Base-by-base conservation (phyloP, 805 yeast species). In the Nakazawaea ernobii region DNA sequence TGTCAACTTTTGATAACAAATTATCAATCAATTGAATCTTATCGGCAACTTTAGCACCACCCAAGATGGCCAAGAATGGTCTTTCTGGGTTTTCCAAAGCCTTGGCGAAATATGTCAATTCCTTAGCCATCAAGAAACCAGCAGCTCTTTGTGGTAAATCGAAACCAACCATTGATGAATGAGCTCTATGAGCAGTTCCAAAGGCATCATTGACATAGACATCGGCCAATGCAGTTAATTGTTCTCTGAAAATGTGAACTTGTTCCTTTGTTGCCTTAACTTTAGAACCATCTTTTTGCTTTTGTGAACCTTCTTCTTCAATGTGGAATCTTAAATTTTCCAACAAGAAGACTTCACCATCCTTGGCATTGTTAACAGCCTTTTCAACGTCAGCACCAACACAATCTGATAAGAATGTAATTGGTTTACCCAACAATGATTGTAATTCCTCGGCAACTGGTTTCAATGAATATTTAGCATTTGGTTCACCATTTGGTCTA, bases 171-270 rank as follows among this genome's bases (percentile, higher is more conserved):
- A 94, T 92, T 42, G 99, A 94, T 48, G 97, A 90, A 79, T 94
- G 99, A 55, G 99, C 99, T 80, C 99, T 89, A 86, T 94, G 99
- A 49, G 98, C 97, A 55, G 99, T 94, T 70, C 99, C 99, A 65
- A 94, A 94, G 50, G 97, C 98, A 70, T 94, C 99, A 75, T 94
- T 85, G 69, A 94, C 82, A 79, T 94, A 94, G 56, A 94, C 96
- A 64, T 94, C 99, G 58, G 97, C 98, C 63, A 94, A 79, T 49
- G 90, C 74, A 61, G 96, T 86, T 73, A 94, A 82, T 66, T 86
- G 82, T 63, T 80, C 65, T 82, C 99, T 88, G 86, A 94, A 94
- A 60, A 74, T 79, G 65, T 75, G 83, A 59, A 94, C 97, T 56
- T 70, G 86, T 62, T 79, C 96, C 54, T 82, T 75, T 57, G 86